phyloP scores from a whole-genome alignment of 805 yeast genomes.

The Blastobotrys americana region DNA sequence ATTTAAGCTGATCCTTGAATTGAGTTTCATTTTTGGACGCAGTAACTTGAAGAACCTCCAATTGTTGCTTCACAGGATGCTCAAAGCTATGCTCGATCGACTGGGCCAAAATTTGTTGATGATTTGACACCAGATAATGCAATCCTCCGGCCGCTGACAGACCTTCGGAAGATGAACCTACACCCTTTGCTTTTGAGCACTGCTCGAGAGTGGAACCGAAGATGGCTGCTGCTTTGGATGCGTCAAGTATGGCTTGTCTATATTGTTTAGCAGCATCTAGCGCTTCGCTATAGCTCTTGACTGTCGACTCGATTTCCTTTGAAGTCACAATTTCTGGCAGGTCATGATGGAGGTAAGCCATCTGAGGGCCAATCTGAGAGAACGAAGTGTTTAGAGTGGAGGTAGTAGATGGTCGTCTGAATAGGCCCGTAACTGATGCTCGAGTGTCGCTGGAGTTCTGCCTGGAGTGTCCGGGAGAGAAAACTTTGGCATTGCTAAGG shows the following conservation, averaged over 20 bases:
- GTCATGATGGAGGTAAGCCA: constrained; percentile 7
- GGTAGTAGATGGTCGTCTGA: neutral
- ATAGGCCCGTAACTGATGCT: neutral
- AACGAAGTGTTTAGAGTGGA: neutral
- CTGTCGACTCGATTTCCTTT: constrained; percentile 48
- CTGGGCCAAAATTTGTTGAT: constrained; percentile 61
- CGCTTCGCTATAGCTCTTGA: constrained; percentile 43
- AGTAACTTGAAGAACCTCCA: constrained; percentile 39
- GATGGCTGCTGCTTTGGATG: constrained; percentile 57
- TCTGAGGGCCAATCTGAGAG: neutral
- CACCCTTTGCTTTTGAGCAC: constrained; percentile 55
- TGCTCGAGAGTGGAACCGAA: constrained; percentile 66
- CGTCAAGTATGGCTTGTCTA: constrained; percentile 38
- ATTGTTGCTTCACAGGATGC: constrained; percentile 42
- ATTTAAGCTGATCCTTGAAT: constrained; percentile 48
- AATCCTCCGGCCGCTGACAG: constrained; percentile 67
- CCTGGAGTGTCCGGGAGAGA: constrained; percentile 24
- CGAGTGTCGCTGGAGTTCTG: neutral
- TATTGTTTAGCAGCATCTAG: constrained; percentile 42
- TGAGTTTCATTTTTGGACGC: constrained; percentile 42
- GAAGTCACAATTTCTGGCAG: constrained; percentile 54
- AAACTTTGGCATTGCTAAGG: neutral
- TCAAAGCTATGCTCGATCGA: constrained; percentile 49
- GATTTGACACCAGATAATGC: constrained; percentile 69
- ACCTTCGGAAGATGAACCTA: constrained; percentile 54